phyloP scores from a whole-genome alignment of 306 rosid genomes.

The Vigna unguiculata region DNA sequence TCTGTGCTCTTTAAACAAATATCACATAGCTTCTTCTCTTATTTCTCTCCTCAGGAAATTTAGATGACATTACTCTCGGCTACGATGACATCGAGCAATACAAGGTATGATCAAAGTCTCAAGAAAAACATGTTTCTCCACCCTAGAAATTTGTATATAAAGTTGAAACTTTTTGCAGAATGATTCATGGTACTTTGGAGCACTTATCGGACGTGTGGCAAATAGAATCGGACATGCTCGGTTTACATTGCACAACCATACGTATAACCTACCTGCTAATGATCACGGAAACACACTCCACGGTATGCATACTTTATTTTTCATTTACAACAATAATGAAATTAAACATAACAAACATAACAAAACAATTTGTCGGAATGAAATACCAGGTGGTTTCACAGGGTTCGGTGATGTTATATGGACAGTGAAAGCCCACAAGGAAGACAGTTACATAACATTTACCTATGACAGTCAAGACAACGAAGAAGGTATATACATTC shows the following conservation, averaged over 20 bases:
- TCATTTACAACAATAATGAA: neutral
- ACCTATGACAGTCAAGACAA: conserved; percentile 55
- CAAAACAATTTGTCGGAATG: neutral
- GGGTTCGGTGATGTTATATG: conserved; percentile 64
- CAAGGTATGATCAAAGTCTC: conserved; percentile 15
- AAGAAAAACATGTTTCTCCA: neutral
- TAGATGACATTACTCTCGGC: conserved; percentile 43
- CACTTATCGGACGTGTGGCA: conserved; percentile 50
- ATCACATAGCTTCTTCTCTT: neutral
- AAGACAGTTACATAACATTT: conserved; percentile 55
- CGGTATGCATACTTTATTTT: conserved; percentile 10
- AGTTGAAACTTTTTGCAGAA: conserved; percentile 23
- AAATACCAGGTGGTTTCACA: conserved; percentile 55
- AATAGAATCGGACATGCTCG: conserved; percentile 48
- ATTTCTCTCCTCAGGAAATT: conserved; percentile 29
- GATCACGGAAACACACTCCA: conserved; percentile 44
- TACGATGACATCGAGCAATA: conserved; percentile 35
- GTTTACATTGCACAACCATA: conserved; percentile 37
- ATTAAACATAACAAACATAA: neutral
- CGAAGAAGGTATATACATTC: conserved; percentile 61
- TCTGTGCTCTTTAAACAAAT: neutral
- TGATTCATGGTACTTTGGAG: conserved; percentile 40
- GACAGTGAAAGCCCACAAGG: conserved; percentile 44
- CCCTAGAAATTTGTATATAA: too few relatives aligned
- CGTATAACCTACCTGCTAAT: conserved; percentile 44